Evolutionary conservation across 345 rosid species (phyloP), one percentile per base, ranked within the genome.

Genomic region (Bruguiera parviflora): DNA sequence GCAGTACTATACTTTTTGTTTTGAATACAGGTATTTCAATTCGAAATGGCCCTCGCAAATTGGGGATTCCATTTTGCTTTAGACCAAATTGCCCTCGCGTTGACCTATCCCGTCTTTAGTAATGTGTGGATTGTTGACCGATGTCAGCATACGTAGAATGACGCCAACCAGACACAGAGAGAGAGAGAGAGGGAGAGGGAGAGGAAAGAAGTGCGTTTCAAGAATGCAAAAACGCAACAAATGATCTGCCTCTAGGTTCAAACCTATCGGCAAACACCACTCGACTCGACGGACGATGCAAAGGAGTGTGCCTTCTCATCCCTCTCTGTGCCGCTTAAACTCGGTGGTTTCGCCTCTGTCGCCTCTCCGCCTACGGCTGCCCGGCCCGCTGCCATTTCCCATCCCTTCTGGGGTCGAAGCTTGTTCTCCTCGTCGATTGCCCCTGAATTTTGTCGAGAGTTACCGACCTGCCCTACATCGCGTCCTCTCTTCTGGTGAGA

Each of bases 361-460:
- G 24, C 51, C 33, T 19, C 51, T 62, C 49, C 66, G 69, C 21
- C 32, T n/a, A 22, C 58, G 7, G 61, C 49, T 60, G 53, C 53
- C 53, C 16, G 2, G 35, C 49, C 35, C 67, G 27, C 28, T 32
- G 24, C 70, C 65, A 16, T 53, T 35, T 43, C 78, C 35, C 21
- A 31, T 19, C 67, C 28, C 43, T 69, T 33, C 22, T 65, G 53
- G 47, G 71, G 63, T 66, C 69, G 56, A 63, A 46, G 31, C 66
- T 62, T 53, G 35, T 16, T 31, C 67, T 19, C 5, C 18, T 58
- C 43, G 7, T 60, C 73, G 29, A 31, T 39, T 7, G 2, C 66
- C 56, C 16, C 31, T 19, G 19, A 22, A 10, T 58, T 68, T 29
- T 61, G 62, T 33, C 0, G 58, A 19, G 20, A 77, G 49, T 71